phyloP scores from a whole-genome alignment of 23 red algal species.

The Chondrus crispus region DNA sequence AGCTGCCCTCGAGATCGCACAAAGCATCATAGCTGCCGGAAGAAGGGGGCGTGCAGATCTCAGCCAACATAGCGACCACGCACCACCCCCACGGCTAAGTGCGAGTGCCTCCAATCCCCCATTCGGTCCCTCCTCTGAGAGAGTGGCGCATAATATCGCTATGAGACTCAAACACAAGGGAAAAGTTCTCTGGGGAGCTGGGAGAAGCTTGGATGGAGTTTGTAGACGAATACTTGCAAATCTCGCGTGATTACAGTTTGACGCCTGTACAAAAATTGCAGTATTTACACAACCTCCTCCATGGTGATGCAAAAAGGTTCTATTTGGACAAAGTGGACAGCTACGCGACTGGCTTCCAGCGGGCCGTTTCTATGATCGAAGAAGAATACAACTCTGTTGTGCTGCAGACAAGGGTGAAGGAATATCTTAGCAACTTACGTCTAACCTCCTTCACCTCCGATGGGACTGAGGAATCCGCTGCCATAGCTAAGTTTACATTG shows the following conservation, averaged over 20 bases:
- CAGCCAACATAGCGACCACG: too few species aligned
- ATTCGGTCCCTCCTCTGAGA: too few species aligned
- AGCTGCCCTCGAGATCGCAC: conserved; percentile 5
- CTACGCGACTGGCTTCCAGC: not conserved
- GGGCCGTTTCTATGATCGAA: not conserved
- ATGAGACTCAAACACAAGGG: not conserved
- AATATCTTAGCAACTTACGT: not conserved
- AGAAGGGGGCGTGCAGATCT: not conserved
- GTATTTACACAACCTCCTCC: conserved; percentile 1
- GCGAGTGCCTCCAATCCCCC: too few species aligned
- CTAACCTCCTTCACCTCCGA: not conserved
- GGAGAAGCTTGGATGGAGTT: not conserved
- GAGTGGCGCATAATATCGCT: not conserved
- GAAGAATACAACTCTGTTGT: conserved; percentile 8
- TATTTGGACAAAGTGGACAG: not conserved
- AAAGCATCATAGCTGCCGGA: not conserved
- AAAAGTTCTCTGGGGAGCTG: conserved; percentile 1
- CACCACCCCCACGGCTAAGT: too few species aligned
- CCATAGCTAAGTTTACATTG: not conserved
- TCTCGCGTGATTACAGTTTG: not conserved
- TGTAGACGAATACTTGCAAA: not conserved
- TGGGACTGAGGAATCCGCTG: not conserved
- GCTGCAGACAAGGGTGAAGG: not conserved
- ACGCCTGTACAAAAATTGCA: not conserved
- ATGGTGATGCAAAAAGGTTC: not conserved